Base-by-base conservation (phyloP, 345 rosid genomes). In the Lenwebbia sp. region DNA sequence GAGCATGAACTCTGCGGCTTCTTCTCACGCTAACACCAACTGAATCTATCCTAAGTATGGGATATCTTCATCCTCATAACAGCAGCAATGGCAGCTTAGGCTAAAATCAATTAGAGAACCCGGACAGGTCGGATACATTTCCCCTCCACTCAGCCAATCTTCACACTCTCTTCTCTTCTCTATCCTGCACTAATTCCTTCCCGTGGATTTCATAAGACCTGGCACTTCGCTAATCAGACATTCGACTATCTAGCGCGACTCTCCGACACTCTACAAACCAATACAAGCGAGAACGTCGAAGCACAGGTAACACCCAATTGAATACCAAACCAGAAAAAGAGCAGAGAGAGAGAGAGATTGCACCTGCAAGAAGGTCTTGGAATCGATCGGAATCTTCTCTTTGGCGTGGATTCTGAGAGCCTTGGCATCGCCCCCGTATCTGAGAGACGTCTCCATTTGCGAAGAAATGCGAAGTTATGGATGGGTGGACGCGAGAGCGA, bases 371-470 rank as follows among this genome's bases (percentile, higher is more conserved):
- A 86, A 93, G 85, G 98, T 96, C 26, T 87, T 90, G 26, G 96
- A 92, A 88, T 91, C 94, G 82, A 95, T 89, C 19, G 88, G 86
- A 57, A 97, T 81, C 89, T 92, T 95, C 93, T 97, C 92, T 91
- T 97, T 97, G 81, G 96, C 99, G 88, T 97, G 98, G 89, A 97
- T 92, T 87, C 90, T 93, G 85, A 96, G 86, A 86, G 94, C 88
- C 90, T 86, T 97, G 56, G 95, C 76, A 53, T 88, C 95, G 49
- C 90, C 88, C 47, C 91, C 86, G 87, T 90, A 95, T 83, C 99
- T 93, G 86, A 97, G 89, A 82, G 98, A 97, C 9, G 98, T 94
- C 91, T 96, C 98, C 99, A 96, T 96, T 85, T 26, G 41, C 84
- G 22, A 76, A 33, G 33, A 7, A 26, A n/a, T 19, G 47, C 78